Evolutionary conservation across 2,329 filamentous ascomycete genomes (phyloP).

Genomic region (Teratosphaeria nubilosa): DNA sequence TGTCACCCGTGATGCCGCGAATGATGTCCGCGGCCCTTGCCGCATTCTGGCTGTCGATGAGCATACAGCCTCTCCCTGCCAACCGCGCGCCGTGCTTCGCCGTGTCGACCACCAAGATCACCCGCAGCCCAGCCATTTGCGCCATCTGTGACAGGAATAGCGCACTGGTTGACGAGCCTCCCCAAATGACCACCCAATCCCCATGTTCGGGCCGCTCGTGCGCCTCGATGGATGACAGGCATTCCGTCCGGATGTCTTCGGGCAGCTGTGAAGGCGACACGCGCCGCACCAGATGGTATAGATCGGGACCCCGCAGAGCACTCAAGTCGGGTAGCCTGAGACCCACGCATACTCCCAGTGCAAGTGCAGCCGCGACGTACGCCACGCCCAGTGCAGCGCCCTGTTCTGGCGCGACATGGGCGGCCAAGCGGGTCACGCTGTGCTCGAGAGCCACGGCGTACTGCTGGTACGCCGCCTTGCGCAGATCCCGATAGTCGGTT

Average conservation of each 20-base stretch:
- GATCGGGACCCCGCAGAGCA: neutral
- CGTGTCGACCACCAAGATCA: slow-evolving; percentile 27
- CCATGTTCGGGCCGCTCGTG: neutral
- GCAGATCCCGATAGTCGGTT: slow-evolving; percentile 32
- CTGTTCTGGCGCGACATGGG: slow-evolving; percentile 22
- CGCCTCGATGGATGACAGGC: slow-evolving; percentile 2
- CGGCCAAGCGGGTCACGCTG: slow-evolving; percentile 30
- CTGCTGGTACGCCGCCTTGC: slow-evolving; percentile 34
- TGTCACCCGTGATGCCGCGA: slow-evolving; percentile 13
- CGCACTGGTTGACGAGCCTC: slow-evolving; percentile 31
- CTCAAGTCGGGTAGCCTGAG: slow-evolving; percentile 15
- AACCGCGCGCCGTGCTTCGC: slow-evolving; percentile 22
- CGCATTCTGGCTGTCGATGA: neutral
- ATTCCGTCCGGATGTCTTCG: slow-evolving; percentile 2
- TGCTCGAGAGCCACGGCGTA: slow-evolving; percentile 30
- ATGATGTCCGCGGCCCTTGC: slow-evolving; percentile 24
- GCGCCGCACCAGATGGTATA: neutral
- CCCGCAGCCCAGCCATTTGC: slow-evolving; percentile 21
- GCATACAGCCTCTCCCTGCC: neutral
- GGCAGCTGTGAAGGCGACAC: neutral
- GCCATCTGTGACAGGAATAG: slow-evolving; percentile 33
- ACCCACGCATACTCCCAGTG: slow-evolving; percentile 31
- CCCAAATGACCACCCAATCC: slow-evolving; percentile 29
- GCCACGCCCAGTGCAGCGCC: slow-evolving; percentile 31
- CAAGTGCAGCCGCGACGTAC: slow-evolving; percentile 32